These are phyloP conservation scores for Malassezia vespertilionis DNA, from an alignment of 1,284 basidiomycete species.

Conservation along the genomic window DNA sequence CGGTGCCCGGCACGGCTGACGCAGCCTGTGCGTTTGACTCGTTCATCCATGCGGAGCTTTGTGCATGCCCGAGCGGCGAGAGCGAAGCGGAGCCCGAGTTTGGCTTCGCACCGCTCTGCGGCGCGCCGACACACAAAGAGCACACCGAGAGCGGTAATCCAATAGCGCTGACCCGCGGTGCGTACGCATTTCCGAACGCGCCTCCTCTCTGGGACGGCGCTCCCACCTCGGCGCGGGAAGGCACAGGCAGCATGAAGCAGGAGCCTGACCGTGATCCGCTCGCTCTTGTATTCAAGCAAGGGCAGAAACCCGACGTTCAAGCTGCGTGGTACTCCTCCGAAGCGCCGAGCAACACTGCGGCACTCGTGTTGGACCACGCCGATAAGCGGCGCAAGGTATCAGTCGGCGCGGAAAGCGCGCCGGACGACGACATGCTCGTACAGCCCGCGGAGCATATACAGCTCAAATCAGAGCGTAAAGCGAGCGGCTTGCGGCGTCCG, in stretches of 20 bases:
- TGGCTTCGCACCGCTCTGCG: background rate
- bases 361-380: too few relatives aligned
- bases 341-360: background rate
- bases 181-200: background rate
- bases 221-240: background rate
- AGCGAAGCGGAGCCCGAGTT: background rate
- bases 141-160: background rate
- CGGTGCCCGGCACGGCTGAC: too few relatives aligned
- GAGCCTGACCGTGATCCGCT: background rate
- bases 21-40: slow-evolving; percentile 19
- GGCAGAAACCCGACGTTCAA: background rate
- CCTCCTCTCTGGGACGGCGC: background rate
- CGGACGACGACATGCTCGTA: too few relatives aligned
- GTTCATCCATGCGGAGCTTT: slow-evolving; percentile 19
- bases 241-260: too few relatives aligned
- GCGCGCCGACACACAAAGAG: background rate
- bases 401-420: too few relatives aligned
- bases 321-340: background rate
- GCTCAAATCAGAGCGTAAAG: too few relatives aligned
- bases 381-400: slow-evolving; percentile 4
- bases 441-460: too few relatives aligned
- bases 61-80: slow-evolving; percentile 1
- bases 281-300: background rate
- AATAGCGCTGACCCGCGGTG: too few relatives aligned
- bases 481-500: slow-evolving; percentile 20